Conservation (phyloP, 2,329 filamentous ascomycete species). For the Phyllosticta citriasiana region DNA sequence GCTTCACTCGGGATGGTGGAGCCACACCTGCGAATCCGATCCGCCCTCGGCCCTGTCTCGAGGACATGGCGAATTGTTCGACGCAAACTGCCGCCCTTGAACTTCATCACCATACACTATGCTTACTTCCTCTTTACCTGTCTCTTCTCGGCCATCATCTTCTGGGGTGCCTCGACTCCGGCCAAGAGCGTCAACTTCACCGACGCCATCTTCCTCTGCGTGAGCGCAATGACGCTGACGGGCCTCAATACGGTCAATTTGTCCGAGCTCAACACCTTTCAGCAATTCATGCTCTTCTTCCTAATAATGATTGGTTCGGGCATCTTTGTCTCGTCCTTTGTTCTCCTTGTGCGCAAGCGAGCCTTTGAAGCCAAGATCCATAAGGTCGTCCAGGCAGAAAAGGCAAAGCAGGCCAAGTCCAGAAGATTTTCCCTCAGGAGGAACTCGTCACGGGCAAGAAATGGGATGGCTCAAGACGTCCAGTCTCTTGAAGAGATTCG, state of each 20-base stretch:
- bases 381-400: conserved; percentile 36
- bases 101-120: conserved; percentile 58
- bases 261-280: conserved; percentile 54
- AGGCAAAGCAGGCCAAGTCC: neutral
- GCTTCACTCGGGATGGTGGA: conserved; percentile 12
- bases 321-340: conserved; percentile 57
- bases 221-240: conserved; percentile 57
- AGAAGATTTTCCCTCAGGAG: neutral
- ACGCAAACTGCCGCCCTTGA: conserved; percentile 35
- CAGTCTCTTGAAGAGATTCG: neutral
- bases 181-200: conserved; percentile 46
- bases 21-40: conserved; percentile 11
- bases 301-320: conserved; percentile 57
- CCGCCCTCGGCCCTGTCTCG: conserved; percentile 13
- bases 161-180: conserved; percentile 49
- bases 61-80: conserved; percentile 13
- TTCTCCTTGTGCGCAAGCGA: conserved; percentile 49
- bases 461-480: neutral
- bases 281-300: conserved; percentile 56
- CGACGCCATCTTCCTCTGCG: conserved; percentile 56
- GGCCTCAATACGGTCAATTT: conserved; percentile 60
- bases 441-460: neutral
- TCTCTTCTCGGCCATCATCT: conserved; percentile 48
- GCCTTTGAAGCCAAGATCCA: conserved; percentile 55
- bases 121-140: conserved; percentile 52